A percentile compares a stretch with the other conserved stretches of the same genome.
phyloP scores from a whole-genome alignment of 176 grass and related monocot genomes.

The Neostapfia colusana region DNA sequence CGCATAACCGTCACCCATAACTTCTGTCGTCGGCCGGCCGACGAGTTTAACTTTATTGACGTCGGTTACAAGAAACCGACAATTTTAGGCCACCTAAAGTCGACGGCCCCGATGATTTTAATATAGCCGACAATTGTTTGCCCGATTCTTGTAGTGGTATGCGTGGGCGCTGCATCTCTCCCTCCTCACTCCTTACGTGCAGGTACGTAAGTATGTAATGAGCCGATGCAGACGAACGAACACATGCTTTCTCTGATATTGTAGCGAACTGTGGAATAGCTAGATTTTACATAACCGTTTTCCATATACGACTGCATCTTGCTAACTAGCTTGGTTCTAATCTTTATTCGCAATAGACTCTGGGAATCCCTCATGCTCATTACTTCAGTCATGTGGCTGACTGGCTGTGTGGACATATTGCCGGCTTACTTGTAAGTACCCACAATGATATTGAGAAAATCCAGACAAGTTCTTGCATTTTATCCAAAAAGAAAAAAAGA shows the following conservation, averaged over 20 bases:
- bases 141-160: too few relatives aligned
- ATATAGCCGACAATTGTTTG: too few relatives aligned
- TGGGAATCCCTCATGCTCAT: slow-evolving; percentile 79
- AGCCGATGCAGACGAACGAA: too few relatives aligned
- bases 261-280: not conserved
- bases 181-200: too few relatives aligned
- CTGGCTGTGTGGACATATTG: slow-evolving; percentile 78
- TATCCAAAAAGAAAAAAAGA: not conserved
- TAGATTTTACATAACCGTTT: not conserved
- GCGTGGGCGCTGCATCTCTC: too few relatives aligned
- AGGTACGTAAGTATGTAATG: too few relatives aligned
- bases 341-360: slow-evolving; percentile 46
- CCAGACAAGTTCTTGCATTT: not conserved
- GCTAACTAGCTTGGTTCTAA: not conserved
- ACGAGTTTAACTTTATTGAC: too few relatives aligned
- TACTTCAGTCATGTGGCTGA: slow-evolving; percentile 79
- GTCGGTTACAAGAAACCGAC: too few relatives aligned
- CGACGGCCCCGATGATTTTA: too few relatives aligned
- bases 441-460: not conserved
- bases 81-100: too few relatives aligned
- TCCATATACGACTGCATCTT: not conserved
- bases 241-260: not conserved
- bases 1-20: too few relatives aligned
- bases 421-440: slow-evolving; percentile 78
- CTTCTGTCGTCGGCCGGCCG: too few relatives aligned